Evolutionary conservation across 192 early-diverging fungal genomes (phyloP).

Genomic region (Mortierella claussenii): DNA sequence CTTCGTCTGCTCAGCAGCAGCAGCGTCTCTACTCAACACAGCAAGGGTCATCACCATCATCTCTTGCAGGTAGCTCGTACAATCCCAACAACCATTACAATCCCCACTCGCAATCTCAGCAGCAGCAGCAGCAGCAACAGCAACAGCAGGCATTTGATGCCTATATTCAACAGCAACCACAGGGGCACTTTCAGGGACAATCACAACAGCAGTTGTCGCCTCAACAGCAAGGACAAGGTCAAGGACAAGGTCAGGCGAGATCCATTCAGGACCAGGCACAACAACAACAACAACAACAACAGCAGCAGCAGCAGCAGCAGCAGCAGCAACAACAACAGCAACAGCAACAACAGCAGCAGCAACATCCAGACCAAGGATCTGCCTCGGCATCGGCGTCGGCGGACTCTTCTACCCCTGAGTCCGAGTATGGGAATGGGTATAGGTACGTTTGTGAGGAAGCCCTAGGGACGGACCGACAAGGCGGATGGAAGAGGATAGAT

Average conservation of each 20-base stretch:
- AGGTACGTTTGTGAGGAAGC: too few relatives aligned
- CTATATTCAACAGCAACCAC: slow-evolving; percentile 2
- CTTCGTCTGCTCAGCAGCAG: background rate
- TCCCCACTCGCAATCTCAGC: background rate
- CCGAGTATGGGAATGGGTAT: slow-evolving; percentile 22
- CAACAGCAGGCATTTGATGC: too few relatives aligned
- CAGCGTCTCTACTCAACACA: background rate
- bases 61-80: background rate
- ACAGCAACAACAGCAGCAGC: background rate
- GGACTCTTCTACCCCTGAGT: slow-evolving; percentile 28
- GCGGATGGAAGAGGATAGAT: too few relatives aligned
- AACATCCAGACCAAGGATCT: slow-evolving; percentile 9
- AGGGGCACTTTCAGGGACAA: background rate
- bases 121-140: slow-evolving; percentile 15
- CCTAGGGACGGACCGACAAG: too few relatives aligned
- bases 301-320: background rate
- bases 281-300: background rate
- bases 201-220: background rate
- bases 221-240: background rate
- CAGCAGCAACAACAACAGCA: background rate
- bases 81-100: background rate
- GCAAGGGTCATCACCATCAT: background rate
- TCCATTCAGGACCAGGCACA: background rate
- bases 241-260: background rate
- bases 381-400: slow-evolving; percentile 5